Evolutionary conservation across 2,329 filamentous ascomycete genomes (phyloP).

Genomic region (Pestalotiopsis fici): DNA sequence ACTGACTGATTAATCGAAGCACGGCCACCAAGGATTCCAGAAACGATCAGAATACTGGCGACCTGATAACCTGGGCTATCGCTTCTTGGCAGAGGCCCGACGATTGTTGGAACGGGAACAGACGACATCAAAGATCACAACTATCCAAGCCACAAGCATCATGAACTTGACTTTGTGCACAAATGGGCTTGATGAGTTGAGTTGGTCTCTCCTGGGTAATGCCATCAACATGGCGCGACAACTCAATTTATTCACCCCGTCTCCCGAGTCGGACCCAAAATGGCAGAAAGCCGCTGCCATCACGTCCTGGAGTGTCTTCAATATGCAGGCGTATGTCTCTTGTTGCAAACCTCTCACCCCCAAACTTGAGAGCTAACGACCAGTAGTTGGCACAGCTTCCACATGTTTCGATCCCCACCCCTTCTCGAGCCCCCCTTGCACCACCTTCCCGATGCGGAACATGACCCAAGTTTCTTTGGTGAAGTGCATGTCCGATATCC

Average conservation of each 20-base stretch:
- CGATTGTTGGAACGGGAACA: conserved; percentile 38
- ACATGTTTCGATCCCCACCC: conserved; percentile 25
- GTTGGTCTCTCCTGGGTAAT: conserved; percentile 19
- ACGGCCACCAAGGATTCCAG: conserved; percentile 25
- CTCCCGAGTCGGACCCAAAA: conserved; percentile 9
- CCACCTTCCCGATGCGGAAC: conserved; percentile 27
- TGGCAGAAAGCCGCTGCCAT: conserved; percentile 23
- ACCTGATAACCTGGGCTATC: conserved; percentile 31
- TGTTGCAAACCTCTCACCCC: neutral
- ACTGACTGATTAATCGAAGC: conserved; percentile 20
- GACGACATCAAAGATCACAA: conserved; percentile 26
- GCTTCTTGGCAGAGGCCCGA: conserved; percentile 38
- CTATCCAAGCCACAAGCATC: conserved; percentile 33
- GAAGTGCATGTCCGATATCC: conserved; percentile 39
- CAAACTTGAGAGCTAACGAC: conserved; percentile 6
- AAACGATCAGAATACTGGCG: conserved; percentile 37
- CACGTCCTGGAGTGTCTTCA: conserved; percentile 37
- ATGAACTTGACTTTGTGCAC: conserved; percentile 30
- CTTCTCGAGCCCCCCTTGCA: conserved; percentile 29
- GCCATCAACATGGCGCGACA: conserved; percentile 22
- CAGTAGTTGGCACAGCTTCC: conserved; percentile 19
- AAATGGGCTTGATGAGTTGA: conserved; percentile 24
- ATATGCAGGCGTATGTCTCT: conserved; percentile 30
- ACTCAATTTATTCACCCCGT: conserved; percentile 22
- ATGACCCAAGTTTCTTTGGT: conserved; percentile 30